These are phyloP conservation scores for Leccinum aurantiacum DNA, from an alignment of 768 basidiomycete species.

Conservation along the genomic window DNA sequence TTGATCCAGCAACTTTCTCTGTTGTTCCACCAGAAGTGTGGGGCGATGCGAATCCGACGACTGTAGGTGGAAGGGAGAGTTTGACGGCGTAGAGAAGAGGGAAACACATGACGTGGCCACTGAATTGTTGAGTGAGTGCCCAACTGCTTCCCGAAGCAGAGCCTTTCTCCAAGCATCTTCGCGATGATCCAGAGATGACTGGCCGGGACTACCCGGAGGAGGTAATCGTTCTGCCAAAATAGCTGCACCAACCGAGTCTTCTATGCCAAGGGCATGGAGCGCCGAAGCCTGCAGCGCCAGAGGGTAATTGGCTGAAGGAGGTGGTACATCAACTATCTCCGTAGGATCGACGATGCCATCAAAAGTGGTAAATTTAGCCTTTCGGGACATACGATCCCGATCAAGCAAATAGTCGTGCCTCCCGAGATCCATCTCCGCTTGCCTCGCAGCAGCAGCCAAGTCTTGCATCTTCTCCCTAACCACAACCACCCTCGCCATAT, in stretches of 20 bases:
- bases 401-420: constrained; percentile 49
- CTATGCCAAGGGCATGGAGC: constrained; percentile 67
- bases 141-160: constrained; percentile 74
- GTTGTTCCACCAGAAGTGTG: constrained; percentile 18
- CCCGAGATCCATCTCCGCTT: constrained; percentile 73
- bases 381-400: constrained; percentile 42
- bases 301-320: constrained; percentile 63
- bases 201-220: constrained; percentile 60
- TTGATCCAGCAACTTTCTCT: constrained; percentile 37
- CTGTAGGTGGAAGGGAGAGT: constrained; percentile 23
- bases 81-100: constrained; percentile 38
- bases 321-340: constrained; percentile 78
- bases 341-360: constrained; percentile 79
- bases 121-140: constrained; percentile 66
- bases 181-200: constrained; percentile 50
- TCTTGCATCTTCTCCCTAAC: constrained; percentile 81
- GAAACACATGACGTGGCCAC: constrained; percentile 43
- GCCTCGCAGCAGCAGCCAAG: constrained; percentile 65
- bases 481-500: constrained; percentile 70
- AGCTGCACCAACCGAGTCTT: constrained; percentile 74
- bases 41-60: constrained; percentile 28
- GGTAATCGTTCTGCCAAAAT: constrained; percentile 74
- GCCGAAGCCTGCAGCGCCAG: constrained; percentile 78
- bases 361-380: constrained; percentile 36
- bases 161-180: constrained; percentile 77